Conservation (phyloP, 2,329 filamentous ascomycete species). For the Cytospora mali region DNA sequence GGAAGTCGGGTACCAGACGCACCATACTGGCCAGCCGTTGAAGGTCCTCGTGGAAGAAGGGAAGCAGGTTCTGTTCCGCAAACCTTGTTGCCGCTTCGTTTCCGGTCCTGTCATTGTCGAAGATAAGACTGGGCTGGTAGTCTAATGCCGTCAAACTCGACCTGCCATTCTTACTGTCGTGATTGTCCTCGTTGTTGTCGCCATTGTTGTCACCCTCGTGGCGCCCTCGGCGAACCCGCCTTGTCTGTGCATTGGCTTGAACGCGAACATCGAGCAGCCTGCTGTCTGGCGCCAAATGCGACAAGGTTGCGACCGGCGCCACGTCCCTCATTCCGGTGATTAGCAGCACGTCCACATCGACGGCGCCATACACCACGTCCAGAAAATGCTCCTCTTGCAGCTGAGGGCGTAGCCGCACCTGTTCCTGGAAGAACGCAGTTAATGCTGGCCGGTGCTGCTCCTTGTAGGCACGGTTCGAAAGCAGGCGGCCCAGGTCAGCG, state of each 20-base stretch:
- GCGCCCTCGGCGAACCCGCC: conserved; percentile 40
- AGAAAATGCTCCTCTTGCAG: conserved; percentile 57
- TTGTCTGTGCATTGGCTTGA: conserved; percentile 42
- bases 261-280: conserved; percentile 59
- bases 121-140: conserved; percentile 48
- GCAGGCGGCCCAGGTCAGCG: conserved; percentile 50
- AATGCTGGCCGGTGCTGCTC: conserved; percentile 59
- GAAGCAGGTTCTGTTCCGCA: conserved; percentile 45
- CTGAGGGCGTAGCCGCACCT: conserved; percentile 45
- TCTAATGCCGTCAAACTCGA: conserved; percentile 32
- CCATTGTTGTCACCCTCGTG: conserved; percentile 28
- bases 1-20: conserved; percentile 50
- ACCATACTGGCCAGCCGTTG: conserved; percentile 54
- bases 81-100: conserved; percentile 44
- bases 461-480: conserved; percentile 61
- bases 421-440: conserved; percentile 53
- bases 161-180: conserved; percentile 30
- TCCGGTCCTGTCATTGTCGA: conserved; percentile 54
- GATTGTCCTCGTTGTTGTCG: conserved; percentile 26
- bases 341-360: conserved; percentile 55
- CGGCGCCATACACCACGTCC: conserved; percentile 44
- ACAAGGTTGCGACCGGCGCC: conserved; percentile 55
- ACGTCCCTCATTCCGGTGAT: conserved; percentile 67
- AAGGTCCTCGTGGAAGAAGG: conserved; percentile 50
- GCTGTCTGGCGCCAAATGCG: conserved; percentile 55